Percentiles rank a stretch among this genome's conserved stretches.
Evolutionary conservation across 2,329 filamentous ascomycete genomes (phyloP).

Genomic region (Fusarium verticillioides): DNA sequence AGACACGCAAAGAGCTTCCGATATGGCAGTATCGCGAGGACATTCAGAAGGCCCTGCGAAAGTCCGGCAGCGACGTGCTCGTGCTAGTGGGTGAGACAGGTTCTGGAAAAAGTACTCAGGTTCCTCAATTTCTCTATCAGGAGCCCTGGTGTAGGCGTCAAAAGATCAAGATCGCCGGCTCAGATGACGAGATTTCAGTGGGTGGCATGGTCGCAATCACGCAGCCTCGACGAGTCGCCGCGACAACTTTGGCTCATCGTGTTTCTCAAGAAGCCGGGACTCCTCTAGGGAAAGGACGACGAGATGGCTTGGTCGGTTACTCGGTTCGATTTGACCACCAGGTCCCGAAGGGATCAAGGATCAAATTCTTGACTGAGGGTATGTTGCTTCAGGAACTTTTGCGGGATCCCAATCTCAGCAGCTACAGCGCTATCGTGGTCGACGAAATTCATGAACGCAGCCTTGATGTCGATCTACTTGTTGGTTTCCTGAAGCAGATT

Average conservation of each 20-base stretch:
- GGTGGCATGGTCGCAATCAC: slow-evolving; percentile 92
- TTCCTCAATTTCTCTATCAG: slow-evolving; percentile 85
- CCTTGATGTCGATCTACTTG: slow-evolving; percentile 89
- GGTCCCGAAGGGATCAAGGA: slow-evolving; percentile 80
- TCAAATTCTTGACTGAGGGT: slow-evolving; percentile 96
- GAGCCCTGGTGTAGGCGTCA: slow-evolving; percentile 81
- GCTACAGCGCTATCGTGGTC: slow-evolving; percentile 91
- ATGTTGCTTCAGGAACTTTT: slow-evolving; percentile 96
- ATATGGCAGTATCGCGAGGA: slow-evolving; percentile 80
- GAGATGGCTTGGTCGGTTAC: slow-evolving; percentile 78
- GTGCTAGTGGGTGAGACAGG: slow-evolving; percentile 94
- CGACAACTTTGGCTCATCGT: slow-evolving; percentile 87
- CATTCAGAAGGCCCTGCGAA: slow-evolving; percentile 72
- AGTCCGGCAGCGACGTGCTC: slow-evolving; percentile 73
- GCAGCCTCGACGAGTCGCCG: slow-evolving; percentile 91
- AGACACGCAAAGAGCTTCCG: slow-evolving; percentile 74
- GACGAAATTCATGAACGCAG: slow-evolving; percentile 98
- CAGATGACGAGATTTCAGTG: slow-evolving; percentile 60
- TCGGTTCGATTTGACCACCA: slow-evolving; percentile 94
- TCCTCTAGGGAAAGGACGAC: slow-evolving; percentile 56
- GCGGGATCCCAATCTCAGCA: slow-evolving; percentile 80
- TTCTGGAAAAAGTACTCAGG: slow-evolving; percentile 95
- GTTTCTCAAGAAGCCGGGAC: slow-evolving; percentile 81
- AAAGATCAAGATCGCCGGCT: slow-evolving; percentile 60
- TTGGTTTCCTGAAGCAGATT: slow-evolving; percentile 88